A percentile compares a stretch with the other conserved stretches of the same genome.
Conservation (phyloP, 2,329 filamentous ascomycete species). For the Fusarium circinatum region DNA sequence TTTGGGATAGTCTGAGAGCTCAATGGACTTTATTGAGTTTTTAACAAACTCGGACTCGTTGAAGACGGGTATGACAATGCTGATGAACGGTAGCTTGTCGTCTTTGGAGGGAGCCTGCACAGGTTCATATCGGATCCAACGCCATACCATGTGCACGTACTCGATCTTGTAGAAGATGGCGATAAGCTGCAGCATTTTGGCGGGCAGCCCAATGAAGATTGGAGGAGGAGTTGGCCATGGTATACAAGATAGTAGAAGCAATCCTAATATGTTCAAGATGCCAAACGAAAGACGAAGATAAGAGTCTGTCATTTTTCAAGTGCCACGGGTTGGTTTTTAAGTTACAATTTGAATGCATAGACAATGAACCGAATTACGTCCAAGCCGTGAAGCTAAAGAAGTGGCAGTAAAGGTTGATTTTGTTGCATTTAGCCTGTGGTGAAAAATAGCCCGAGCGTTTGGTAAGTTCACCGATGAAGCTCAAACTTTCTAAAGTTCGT, state of each 20-base stretch:
- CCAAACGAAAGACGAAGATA: not conserved
- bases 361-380: not conserved
- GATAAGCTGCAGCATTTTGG: not conserved
- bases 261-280: not conserved
- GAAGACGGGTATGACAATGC: not conserved
- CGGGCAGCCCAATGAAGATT: not conserved
- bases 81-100: not conserved
- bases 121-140: not conserved
- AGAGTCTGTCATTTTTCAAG: not conserved
- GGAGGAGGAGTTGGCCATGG: not conserved
- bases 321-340: not conserved
- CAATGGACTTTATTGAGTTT: not conserved
- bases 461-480: not conserved
- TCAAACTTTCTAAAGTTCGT: not conserved
- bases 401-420: not conserved
- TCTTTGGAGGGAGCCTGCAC: not conserved
- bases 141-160: not conserved
- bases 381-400: not conserved
- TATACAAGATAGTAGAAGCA: not conserved
- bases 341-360: not conserved
- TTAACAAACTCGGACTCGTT: not conserved
- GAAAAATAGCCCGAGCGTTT: not conserved
- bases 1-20: not conserved
- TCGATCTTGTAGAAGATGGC: not conserved
- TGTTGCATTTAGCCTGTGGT: not conserved